phyloP scores from a whole-genome alignment of 768 basidiomycete genomes.

The Tulasnella sp. region DNA sequence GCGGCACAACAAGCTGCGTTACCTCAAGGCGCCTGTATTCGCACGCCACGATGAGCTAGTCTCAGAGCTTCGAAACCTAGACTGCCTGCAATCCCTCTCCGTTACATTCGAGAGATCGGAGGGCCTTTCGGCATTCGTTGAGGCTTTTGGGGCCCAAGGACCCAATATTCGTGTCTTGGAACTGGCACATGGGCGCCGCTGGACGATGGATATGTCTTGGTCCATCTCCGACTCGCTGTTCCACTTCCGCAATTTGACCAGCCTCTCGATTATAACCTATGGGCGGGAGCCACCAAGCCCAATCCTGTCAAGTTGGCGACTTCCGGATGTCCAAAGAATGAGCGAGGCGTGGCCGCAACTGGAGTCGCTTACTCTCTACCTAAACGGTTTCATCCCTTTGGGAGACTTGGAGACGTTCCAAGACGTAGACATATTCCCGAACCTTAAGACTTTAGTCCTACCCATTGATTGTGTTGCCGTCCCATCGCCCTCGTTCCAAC shows the following conservation, averaged over 20 bases:
- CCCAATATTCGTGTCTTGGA: background rate
- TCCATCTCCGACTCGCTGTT: background rate
- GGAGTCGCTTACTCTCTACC: background rate
- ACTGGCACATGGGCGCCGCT: background rate
- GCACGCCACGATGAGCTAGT: no score
- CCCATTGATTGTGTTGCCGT: background rate
- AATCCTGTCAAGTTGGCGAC: background rate
- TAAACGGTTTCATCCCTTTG: background rate
- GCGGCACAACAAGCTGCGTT: no score
- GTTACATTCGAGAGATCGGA: no score
- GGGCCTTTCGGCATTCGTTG: no score
- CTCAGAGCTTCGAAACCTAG: no score
- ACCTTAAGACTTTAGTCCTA: background rate
- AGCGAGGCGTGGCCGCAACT: background rate
- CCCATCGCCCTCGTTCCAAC: background rate
- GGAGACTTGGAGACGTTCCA: background rate
- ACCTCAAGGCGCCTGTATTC: no score
- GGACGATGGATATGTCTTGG: background rate
- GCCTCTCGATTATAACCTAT: background rate
- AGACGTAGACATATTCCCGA: background rate
- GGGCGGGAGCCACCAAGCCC: no score
- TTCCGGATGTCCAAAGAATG: background rate
- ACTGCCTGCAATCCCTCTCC: no score
- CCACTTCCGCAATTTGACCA: background rate
- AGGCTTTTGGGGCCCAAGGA: background rate